Conservation (phyloP, 129 eudicot genomes). For the Flaveria sonorensis region DNA sequence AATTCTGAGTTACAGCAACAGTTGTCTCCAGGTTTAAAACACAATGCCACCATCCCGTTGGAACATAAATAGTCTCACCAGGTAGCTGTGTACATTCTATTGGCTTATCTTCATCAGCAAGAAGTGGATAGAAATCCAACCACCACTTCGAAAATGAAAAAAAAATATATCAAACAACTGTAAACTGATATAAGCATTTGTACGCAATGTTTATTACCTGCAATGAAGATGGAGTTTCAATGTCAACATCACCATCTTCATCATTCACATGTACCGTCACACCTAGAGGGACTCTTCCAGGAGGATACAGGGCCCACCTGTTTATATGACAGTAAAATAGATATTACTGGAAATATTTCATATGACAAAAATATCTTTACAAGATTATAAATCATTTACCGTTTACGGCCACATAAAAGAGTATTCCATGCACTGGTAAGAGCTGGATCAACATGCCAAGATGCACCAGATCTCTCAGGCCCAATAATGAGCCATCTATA, state of each 20-base stretch:
- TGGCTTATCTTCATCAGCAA: conserved; percentile 82
- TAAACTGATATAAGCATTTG: conserved; percentile 12
- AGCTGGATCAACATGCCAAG: conserved; percentile 99
- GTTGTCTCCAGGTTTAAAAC: conserved; percentile 87
- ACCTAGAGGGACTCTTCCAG: conserved; percentile 98
- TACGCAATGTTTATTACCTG: conserved; percentile 57
- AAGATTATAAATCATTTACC: conserved; percentile 40
- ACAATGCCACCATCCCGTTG: conserved; percentile 99
- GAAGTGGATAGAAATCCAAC: conserved; percentile 94
- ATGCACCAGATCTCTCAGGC: conserved; percentile 99
- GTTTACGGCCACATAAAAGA: conserved; percentile 84
- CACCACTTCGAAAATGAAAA: conserved; percentile 69
- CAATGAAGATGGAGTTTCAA: conserved; percentile 90
- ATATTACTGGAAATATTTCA: neutral
- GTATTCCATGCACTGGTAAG: conserved; percentile 97
- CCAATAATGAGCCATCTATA: conserved; percentile 97
- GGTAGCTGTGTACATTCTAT: conserved; percentile 94
- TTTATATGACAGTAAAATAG: conserved; percentile 27
- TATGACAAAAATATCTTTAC: neutral
- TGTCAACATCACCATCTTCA: conserved; percentile 93
- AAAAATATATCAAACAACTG: conserved; percentile 9
- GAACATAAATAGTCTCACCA: conserved; percentile 92
- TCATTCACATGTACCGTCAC: conserved; percentile 97
- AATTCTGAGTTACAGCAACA: conserved; percentile 90
- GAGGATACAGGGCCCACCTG: conserved; percentile 99